Base-by-base conservation (phyloP, 768 basidiomycete species). In the Boletus bicolor region DNA sequence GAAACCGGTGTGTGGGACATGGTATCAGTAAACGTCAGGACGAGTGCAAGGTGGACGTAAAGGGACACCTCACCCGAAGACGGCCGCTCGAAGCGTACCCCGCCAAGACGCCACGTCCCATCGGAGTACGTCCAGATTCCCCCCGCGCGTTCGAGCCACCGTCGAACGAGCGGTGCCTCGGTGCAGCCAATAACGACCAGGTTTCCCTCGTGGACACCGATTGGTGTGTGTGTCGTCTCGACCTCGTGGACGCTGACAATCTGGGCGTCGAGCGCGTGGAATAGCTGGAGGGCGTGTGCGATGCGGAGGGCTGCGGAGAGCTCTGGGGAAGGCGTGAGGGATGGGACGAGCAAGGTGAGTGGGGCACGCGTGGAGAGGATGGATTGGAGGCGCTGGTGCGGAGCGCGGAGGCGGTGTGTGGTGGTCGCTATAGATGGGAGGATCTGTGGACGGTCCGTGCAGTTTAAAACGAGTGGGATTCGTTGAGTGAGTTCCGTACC, bases 251-350 rank as follows among this genome's bases (percentile, higher is more conserved):
- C 78, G 79, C 35, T 66, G 59, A 48, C 84, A 43, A 95, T 83
- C 46, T 83, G 79, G 0, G 82, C 68, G 57, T 93, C 91, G 21
- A 94, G 68, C 55, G 81, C 78, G 64, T 91, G 87, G 69, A 87
- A 91, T 0, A 82, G 63, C 34, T 82, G 72, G 17, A 93, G 72
- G 57, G 83, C 80, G 64, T 91, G 83, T 3, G 86, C 83, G 24
- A 94, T 72, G 12, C 92, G 78, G 11, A 79, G 66, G 3, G 89
- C 91, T 3, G 84, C 69, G 0, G 81, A 82, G 9, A 81, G 64
- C 32, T 79, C 77, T n/a, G 66, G 63, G 8, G 61, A 66, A 1
- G 65, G 64, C 6, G 56, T 24, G 15, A 58, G 62, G 10, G 77
- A 68, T 9, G 81, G 77, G 21, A 86, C 70, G 48, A 93, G 76